Evolutionary conservation across 179 eudicot genomes (phyloP).

Genomic region (Patellifolia procumbens): DNA sequence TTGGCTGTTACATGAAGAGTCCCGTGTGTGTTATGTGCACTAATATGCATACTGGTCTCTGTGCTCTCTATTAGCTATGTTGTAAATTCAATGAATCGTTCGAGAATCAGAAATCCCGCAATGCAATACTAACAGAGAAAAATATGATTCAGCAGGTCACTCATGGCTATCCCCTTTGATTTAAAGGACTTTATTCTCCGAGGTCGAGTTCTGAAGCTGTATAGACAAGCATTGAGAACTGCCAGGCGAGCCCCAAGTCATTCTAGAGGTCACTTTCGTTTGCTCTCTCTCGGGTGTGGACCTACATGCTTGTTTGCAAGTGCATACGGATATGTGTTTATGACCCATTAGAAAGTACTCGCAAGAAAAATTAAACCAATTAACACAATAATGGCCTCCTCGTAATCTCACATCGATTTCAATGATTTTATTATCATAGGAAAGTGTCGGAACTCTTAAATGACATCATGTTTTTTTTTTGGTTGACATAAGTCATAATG

Average conservation of each 20-base stretch:
- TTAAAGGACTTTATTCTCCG: constrained; percentile 78
- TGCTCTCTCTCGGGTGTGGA: neutral
- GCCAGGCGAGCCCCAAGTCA: constrained; percentile 73
- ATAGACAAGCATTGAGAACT: constrained; percentile 74
- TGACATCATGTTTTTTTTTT: too few species aligned
- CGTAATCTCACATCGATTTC: neutral
- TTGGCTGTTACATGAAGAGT: neutral
- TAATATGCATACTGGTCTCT: too few species aligned
- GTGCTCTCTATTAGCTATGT: too few species aligned
- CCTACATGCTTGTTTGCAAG: too few species aligned
- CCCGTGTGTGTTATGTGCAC: neutral
- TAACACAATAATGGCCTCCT: too few species aligned
- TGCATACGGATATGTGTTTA: too few species aligned
- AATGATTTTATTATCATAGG: neutral
- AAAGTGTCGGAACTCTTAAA: neutral
- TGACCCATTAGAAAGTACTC: too few species aligned
- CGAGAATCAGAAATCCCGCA: neutral
- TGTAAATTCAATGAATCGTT: too few species aligned
- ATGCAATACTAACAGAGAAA: constrained; percentile 6
- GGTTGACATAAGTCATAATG: too few species aligned
- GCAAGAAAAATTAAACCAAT: too few species aligned
- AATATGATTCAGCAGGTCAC: constrained; percentile 27
- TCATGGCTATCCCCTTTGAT: constrained; percentile 59
- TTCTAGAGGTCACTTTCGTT: constrained; percentile 54
- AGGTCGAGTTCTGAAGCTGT: constrained; percentile 80